Base-by-base conservation (phyloP, 257 asterid species). In the Phtheirospermum japonicum region DNA sequence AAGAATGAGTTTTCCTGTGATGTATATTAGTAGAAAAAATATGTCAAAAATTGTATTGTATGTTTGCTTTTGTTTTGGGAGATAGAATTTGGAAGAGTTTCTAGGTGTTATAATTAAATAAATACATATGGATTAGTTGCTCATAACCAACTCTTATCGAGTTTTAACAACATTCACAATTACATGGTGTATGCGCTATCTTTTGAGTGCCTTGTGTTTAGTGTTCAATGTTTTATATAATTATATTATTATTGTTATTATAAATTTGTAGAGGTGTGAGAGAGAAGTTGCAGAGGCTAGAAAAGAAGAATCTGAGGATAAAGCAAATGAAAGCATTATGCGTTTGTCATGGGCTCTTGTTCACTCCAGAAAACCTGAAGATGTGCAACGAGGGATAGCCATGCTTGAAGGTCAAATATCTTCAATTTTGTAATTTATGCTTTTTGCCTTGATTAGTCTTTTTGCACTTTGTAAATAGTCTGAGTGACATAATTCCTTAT, bases 311-410 rank as follows among this genome's bases (percentile, higher is more conserved):
- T 67, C 81, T 6, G 82, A 73, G 48, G 92, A 80, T 9, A 65
- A 70, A 19, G 68, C 67, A 62, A 76, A 63, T 59, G 94, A 86
- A 59, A 68, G 87, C 61, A 79, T 86, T 20, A 79, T 86, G 97
- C 77, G 95, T 17, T 68, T 89, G 69, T 86, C 94, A 14, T 89
- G 97, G 97, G 94, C 91, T 58, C 87, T 89, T 62, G 87, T 80
- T 60, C 96, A 89, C 77, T 84, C 93, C 37, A 80, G 68, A 59
- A 70, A 71, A 64, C 83, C 82, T 32, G 90, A 79, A 57, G 89
- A 89, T 57, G 76, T 80, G 74, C 87, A 80, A 55, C 83, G 95
- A 42, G 97, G 95, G 73, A 79, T 80, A 16, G 82, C 83, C 71
- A 86, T 86, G 95, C 87, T 89, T 59, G 87, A 89, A 83, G 88